Conservation (phyloP, 805 yeast genomes). For the Candida sanyiensis region DNA sequence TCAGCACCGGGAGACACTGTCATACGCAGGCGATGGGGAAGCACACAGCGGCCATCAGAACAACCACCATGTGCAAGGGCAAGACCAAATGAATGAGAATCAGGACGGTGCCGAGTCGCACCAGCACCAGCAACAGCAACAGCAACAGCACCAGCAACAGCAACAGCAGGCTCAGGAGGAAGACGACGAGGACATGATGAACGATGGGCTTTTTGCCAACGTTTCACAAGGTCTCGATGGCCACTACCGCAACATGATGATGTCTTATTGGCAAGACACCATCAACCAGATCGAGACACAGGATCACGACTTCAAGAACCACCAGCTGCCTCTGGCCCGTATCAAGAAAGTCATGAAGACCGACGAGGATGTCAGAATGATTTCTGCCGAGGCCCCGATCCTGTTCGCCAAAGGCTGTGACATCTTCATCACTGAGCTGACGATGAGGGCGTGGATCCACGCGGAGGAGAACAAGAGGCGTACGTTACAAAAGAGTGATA, state of each 20-base stretch:
- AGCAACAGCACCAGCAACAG: conserved; percentile 15
- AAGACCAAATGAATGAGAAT: too few species aligned
- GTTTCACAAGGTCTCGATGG: conserved; percentile 92
- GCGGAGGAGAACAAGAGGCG: conserved; percentile 95
- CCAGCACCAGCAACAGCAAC: conserved; percentile 10
- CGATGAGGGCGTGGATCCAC: conserved; percentile 99
- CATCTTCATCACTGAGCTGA: conserved; percentile 89
- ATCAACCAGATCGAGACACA: conserved; percentile 82
- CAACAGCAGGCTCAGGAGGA: conserved; percentile 22
- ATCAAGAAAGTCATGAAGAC: conserved; percentile 98
- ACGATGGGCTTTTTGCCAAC: conserved; percentile 68
- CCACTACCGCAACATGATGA: conserved; percentile 77
- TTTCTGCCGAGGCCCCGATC: conserved; percentile 96
- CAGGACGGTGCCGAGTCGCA: conserved; percentile 8
- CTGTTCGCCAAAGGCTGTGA: conserved; percentile 98
- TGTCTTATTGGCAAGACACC: conserved; percentile 96
- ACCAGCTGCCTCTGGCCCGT: conserved; percentile 91
- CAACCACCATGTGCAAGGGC: too few species aligned
- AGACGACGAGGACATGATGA: conserved; percentile 35
- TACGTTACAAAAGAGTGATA: conserved; percentile 89
- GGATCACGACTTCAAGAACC: conserved; percentile 88
- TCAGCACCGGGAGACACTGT: too few species aligned
- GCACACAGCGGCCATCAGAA: too few species aligned
- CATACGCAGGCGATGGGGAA: too few species aligned
- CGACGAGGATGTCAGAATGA: conserved; percentile 96